Evolutionary conservation across 2,329 filamentous ascomycete species (phyloP).

Genomic region (Calonectria leucothoes): DNA sequence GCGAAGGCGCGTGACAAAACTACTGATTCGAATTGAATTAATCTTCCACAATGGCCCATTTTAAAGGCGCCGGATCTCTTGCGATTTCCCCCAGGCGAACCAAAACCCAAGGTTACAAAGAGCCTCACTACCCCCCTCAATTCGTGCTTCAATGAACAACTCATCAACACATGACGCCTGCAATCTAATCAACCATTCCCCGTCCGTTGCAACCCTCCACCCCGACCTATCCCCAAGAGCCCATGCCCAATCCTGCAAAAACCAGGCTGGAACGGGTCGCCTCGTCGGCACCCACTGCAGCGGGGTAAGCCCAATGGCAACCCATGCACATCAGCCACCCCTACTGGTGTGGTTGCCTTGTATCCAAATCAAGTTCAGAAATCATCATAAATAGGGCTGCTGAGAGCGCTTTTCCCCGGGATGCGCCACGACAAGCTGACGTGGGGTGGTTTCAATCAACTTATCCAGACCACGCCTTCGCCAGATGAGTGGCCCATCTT

Average conservation of each 20-base stretch:
- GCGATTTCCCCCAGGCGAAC: constrained; percentile 5
- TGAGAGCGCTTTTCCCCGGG: neutral
- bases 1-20: constrained; percentile 2
- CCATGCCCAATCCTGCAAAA: constrained; percentile 31
- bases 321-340: constrained; percentile 15
- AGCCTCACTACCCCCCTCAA: constrained; percentile 35
- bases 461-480: constrained; percentile 22
- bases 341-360: constrained; percentile 30
- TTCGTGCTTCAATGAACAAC: constrained; percentile 37
- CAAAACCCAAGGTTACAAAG: constrained; percentile 32
- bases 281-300: constrained; percentile 32
- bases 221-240: constrained; percentile 18
- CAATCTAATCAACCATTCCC: constrained; percentile 20
- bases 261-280: constrained; percentile 37
- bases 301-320: constrained; percentile 41
- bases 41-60: constrained; percentile 32
- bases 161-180: constrained; percentile 41
- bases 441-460: constrained; percentile 7
- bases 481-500: constrained; percentile 33
- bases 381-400: constrained; percentile 11
- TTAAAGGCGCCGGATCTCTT: constrained; percentile 30
- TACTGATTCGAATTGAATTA: constrained; percentile 24
- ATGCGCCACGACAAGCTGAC: neutral
- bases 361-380: neutral
- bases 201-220: constrained; percentile 31